Base-by-base conservation (phyloP, 306 rosid genomes). In the Rosa multiflora region DNA sequence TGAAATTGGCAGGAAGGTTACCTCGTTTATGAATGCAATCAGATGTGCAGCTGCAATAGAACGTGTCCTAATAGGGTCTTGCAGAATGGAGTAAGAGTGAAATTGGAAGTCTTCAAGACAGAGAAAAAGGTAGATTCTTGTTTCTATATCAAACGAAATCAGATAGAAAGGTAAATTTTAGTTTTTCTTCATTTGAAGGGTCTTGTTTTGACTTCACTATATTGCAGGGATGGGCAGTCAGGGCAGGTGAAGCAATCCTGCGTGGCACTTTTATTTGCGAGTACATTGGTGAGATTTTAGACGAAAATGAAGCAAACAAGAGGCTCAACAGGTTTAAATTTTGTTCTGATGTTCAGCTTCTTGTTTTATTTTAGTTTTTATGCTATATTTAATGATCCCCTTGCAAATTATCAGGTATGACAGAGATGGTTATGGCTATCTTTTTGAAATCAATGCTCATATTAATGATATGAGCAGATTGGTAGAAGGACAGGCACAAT, bases 201-300 rank as follows among this genome's bases (percentile, higher is more conserved):
- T 69, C 83, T 56, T n/a, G 35, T 35, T 29, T 81, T 87, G 79
- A 88, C 79, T 67, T 83, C 3, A 55, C 71, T 29, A 44, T 48
- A 53, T 81, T 43, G 21, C 86, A 96, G 99, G 97, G 96, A 76
- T 96, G 99, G 99, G 97, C 88, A 13, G 88, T 93, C 55, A 93
- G 96, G 90, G 96, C 99, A 26, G 93, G 94, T 66, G 97, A 93
- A 86, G 80, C 91, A 49, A 91, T 96, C 81, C 73, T 93, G 72
- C 96, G 96, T 3, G 99, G 99, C 81, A 91, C 98, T 23, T 96
- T 96, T 85, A 89, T 96, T 23, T 96, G 99, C 0, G 99, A 96
- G 86, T 91, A 82, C 85, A 79, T 91, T n/a, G 99, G 99, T 59
- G 98, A 96, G 85, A 90, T 93, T 82, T 78, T 96, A 80, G 89